Base-by-base conservation (phyloP, 2,329 filamentous ascomycete species). In the Ophiostoma novo-ulmi region DNA sequence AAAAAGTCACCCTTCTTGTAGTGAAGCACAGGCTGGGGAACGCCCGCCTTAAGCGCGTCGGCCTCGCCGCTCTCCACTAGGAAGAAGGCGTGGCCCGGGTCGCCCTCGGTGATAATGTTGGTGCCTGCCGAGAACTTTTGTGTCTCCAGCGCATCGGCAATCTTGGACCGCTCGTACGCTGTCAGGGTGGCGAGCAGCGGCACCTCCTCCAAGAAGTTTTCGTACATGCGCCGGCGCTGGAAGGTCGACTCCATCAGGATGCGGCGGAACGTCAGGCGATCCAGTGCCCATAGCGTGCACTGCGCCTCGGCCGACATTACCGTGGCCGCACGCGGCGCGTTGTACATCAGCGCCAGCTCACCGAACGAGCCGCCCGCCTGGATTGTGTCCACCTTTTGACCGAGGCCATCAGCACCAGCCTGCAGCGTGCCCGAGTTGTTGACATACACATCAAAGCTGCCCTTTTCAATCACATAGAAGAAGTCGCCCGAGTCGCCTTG, bases 191-290 rank as follows among this genome's bases (percentile, higher is more conserved):
- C 86, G 36, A 99, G 87, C 39, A 98, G 85, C 0, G 93, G 92
- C 1, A 98, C 95, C 78, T 97, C 93, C 79, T 97, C 94, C 31
- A 99, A 85, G 84, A 99, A 98, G 75, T 89, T 92, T 81, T 99
- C 95, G 81, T 98, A 98, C 89, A 98, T 94, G 77, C 94, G 91
- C 76, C 95, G 90, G 71, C 94, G 91, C 76, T 96, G 92, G 82
- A 97, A 98, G 3, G 95, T 97, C 55, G 92, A 96, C 81, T 98
- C 94, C 94, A 99, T 97, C 73, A 99, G 85, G 74, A 99, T 98
- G 73, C 95, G 92, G 76, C 95, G 93, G 85, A 99, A 99, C 11
- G 95, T 99, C 73, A 97, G 86, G 69, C 95, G 92, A 78, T 99
- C 95, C 68, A 99, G 85, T 26, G 93, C 93, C 95, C 95, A 99